phyloP scores from a whole-genome alignment of 768 basidiomycete species.

The Collybia sp. region DNA sequence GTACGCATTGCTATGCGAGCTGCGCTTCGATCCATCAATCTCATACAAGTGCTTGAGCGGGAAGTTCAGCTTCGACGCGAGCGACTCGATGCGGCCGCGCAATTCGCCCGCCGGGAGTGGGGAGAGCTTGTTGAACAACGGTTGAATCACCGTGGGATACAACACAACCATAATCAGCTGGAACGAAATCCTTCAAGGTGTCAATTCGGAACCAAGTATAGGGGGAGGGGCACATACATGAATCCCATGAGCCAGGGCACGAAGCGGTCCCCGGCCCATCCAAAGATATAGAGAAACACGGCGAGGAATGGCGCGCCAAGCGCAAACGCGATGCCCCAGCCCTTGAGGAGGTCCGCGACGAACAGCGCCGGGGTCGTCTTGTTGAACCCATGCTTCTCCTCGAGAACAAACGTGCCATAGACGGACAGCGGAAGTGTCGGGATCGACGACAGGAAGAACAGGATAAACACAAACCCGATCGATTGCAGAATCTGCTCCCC shows the following conservation, averaged over 20 bases:
- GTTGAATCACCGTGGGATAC: constrained; percentile 87
- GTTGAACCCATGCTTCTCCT: constrained; percentile 96
- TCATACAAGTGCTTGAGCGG: constrained; percentile 93
- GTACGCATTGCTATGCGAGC: constrained; percentile 96
- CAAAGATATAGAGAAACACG: constrained; percentile 83
- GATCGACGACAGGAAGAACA: constrained; percentile 62
- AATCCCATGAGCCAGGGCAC: constrained; percentile 93
- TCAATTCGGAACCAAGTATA: not conserved
- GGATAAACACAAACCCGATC: constrained; percentile 64
- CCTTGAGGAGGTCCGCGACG: constrained; percentile 75
- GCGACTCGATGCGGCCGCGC: constrained; percentile 66
- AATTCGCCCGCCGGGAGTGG: constrained; percentile 77
- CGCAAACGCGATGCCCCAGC: constrained; percentile 63
- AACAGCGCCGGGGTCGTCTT: constrained; percentile 81
- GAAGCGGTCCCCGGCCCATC: constrained; percentile 91
- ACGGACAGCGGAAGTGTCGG: constrained; percentile 72
- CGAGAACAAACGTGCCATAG: constrained; percentile 91
- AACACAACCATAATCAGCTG: constrained; percentile 81
- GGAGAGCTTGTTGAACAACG: constrained; percentile 95
- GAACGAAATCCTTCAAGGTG: constrained; percentile 58
- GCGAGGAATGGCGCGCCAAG: constrained; percentile 86
- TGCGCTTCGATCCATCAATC: constrained; percentile 95
- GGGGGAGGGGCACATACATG: constrained; percentile 50
- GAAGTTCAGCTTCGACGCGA: constrained; percentile 84
- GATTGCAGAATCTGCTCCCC: constrained; percentile 72